Evolutionary conservation across 257 asterid species (phyloP), one percentile per base, ranked within the genome.

Genomic region (Capsicum baccatum): DNA sequence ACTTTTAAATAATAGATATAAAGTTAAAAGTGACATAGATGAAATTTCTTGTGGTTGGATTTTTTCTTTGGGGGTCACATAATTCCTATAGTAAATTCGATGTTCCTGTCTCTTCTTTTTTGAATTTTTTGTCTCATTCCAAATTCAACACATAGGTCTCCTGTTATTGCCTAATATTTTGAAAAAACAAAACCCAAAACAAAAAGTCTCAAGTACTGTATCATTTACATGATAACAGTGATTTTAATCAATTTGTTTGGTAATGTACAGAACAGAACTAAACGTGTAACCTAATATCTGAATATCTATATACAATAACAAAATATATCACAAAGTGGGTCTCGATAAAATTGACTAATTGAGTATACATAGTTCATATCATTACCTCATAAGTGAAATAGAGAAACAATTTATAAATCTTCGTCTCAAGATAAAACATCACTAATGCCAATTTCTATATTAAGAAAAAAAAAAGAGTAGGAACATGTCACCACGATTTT

Each of bases 101-200:
- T 50, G 48, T 52, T 26, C 81, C 26, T 52, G 81, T 52, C 81
- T 21, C 13, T 21, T 52, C 54, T 26, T 71, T n/a, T n/a, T 63
- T 48, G 9, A 9, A 0, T 16, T 66, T 26, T 16, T 66, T 66
- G 60, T 76, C 63, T 14, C 8, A 13, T 21, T 26, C 63, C 13
- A 76, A 50, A 76, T 76, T 52, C 81, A 52, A 76, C 81, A 76
- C 81, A 3, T 76, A 52, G 81, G 63, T 52, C 58, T 76, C 47
- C 81, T 76, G 48, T 52, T 13, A 10, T 76, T 26, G 48, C 63
- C 81, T 52, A 76, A 76, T 76, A 76, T 16, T 50, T 76, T 76
- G 63, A 76, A 13, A 76, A 76, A 76, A 13, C 42, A 50, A 73
- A 42, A 73, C 60, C 59, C 48, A 73, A 74, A 21, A 11, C 0